Percentiles rank a stretch among this genome's conserved stretches.
phyloP scores from a whole-genome alignment of 495 filamentous ascomycete species.

The Hapsidospora chrysogenum region DNA sequence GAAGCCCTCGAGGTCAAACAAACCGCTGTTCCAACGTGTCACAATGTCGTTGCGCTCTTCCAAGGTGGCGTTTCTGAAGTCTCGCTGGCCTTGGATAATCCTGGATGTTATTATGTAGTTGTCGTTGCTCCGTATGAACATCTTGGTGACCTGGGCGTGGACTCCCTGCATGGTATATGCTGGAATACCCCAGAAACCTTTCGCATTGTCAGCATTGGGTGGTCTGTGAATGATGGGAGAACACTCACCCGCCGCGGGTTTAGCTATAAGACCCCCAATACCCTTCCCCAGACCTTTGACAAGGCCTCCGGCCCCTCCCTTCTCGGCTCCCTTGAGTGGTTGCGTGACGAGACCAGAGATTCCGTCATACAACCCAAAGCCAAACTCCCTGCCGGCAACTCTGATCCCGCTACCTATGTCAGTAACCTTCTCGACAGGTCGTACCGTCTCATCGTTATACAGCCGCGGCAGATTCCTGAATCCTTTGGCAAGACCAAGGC shows the following conservation, averaged over 20 bases:
- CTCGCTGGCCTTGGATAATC: slow-evolving; percentile 53
- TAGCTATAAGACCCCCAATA: slow-evolving; percentile 52
- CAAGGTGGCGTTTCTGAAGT: slow-evolving; percentile 26
- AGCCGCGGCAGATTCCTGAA: slow-evolving; percentile 74
- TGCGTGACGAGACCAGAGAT: slow-evolving; percentile 59
- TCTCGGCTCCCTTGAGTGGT: slow-evolving; percentile 45
- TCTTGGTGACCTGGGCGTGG: slow-evolving; percentile 51
- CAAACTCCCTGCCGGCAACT: slow-evolving; percentile 50
- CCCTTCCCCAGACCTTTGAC: slow-evolving; percentile 63
- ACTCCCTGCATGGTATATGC: slow-evolving; percentile 64
- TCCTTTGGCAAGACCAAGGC: slow-evolving; percentile 59
- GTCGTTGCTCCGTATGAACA: slow-evolving; percentile 42
- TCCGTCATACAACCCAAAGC: slow-evolving; percentile 50
- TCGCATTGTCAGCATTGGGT: slow-evolving; percentile 5
- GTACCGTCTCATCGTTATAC: slow-evolving; percentile 62
- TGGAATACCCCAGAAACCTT: slow-evolving; percentile 44
- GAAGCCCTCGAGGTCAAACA: slow-evolving; percentile 33
- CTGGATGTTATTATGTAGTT: slow-evolving; percentile 60
- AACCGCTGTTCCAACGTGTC: slow-evolving; percentile 34
- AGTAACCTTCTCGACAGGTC: slow-evolving; percentile 51
- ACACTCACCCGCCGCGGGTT: slow-evolving; percentile 46
- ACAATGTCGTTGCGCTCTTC: slow-evolving; percentile 43
- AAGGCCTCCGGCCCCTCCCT: slow-evolving; percentile 51
- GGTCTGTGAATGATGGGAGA: slow-evolving; percentile 1
- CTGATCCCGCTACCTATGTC: slow-evolving; percentile 49